phyloP scores from a whole-genome alignment of 768 basidiomycete species.

The Cystofilobasidium ferigula region DNA sequence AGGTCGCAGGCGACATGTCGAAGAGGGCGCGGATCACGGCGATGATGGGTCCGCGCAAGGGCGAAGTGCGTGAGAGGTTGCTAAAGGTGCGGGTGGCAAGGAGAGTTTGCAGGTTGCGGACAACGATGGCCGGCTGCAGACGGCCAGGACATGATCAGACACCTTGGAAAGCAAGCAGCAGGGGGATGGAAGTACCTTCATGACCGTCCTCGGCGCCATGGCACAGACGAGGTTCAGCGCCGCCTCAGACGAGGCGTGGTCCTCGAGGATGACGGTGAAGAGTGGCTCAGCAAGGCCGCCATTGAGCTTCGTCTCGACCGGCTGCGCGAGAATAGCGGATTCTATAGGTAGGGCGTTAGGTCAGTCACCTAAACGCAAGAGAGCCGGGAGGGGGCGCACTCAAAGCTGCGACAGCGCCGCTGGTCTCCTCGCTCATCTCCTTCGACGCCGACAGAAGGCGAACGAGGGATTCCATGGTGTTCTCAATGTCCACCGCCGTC shows the following conservation, averaged over 20 bases:
- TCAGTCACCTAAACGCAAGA: constrained; percentile 25
- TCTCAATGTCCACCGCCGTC: not conserved
- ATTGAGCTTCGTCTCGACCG: constrained; percentile 40
- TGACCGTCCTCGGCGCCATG: constrained; percentile 41
- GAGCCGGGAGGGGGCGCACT: not conserved
- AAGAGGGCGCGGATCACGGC: constrained; percentile 58
- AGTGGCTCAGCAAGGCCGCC: constrained; percentile 60
- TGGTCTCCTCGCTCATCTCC: constrained; percentile 30
- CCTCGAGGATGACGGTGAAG: constrained; percentile 53
- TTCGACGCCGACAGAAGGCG: constrained; percentile 40
- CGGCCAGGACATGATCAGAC: too few relatives aligned
- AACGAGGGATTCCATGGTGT: constrained; percentile 49
- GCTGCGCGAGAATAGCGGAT: constrained; percentile 14
- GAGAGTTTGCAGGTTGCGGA: constrained; percentile 63
- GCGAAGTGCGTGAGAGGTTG: constrained; percentile 26
- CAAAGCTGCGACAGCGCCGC: not conserved
- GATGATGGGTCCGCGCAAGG: constrained; percentile 45
- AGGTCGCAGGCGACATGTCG: constrained; percentile 62
- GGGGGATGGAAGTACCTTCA: constrained; percentile 51
- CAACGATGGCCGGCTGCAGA: constrained; percentile 54
- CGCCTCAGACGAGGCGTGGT: constrained; percentile 41
- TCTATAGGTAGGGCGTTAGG: constrained; percentile 8
- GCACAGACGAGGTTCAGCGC: constrained; percentile 44
- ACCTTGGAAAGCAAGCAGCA: too few relatives aligned
- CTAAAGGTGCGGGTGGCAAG: constrained; percentile 57